Evolutionary conservation across 345 rosid genomes (phyloP).

Genomic region (Hirschfeldia incana): DNA sequence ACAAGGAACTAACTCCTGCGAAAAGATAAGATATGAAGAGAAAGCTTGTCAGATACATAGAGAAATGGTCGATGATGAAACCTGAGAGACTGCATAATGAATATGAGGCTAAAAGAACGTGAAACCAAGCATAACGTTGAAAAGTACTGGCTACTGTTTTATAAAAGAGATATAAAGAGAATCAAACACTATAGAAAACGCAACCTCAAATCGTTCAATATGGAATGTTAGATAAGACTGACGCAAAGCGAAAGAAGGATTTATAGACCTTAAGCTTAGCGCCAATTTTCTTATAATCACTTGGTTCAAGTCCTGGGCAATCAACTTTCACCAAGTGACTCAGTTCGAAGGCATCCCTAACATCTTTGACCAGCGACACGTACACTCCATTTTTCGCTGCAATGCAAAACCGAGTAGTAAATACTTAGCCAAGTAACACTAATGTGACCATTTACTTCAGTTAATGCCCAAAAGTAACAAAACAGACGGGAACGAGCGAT

Average conservation of each 20-base stretch:
- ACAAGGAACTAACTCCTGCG: constrained; percentile 88
- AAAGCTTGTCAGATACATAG: constrained; percentile 1
- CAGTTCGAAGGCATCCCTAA: constrained; percentile 84
- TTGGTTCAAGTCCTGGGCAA: constrained; percentile 77
- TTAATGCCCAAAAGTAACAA: not conserved
- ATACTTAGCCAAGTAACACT: not conserved
- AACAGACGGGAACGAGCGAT: not conserved
- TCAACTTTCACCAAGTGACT: constrained; percentile 78
- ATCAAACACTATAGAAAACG: not conserved
- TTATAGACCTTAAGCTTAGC: constrained; percentile 82
- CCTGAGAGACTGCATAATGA: not conserved
- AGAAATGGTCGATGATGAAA: constrained; percentile 6
- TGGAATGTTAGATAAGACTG: not conserved
- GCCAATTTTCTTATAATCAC: constrained; percentile 90
- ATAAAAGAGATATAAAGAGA: not conserved
- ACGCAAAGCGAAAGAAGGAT: not conserved
- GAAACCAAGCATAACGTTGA: not conserved
- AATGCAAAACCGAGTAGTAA: constrained; percentile 27
- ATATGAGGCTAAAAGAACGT: not conserved
- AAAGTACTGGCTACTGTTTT: not conserved
- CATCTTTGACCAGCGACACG: constrained; percentile 69
- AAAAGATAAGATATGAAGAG: constrained; percentile 1
- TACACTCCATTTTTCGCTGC: constrained; percentile 91
- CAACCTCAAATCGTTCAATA: not conserved
- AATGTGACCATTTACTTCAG: not conserved